Conservation (phyloP, 2,329 filamentous ascomycete genomes). For the Lojkania enalia region DNA sequence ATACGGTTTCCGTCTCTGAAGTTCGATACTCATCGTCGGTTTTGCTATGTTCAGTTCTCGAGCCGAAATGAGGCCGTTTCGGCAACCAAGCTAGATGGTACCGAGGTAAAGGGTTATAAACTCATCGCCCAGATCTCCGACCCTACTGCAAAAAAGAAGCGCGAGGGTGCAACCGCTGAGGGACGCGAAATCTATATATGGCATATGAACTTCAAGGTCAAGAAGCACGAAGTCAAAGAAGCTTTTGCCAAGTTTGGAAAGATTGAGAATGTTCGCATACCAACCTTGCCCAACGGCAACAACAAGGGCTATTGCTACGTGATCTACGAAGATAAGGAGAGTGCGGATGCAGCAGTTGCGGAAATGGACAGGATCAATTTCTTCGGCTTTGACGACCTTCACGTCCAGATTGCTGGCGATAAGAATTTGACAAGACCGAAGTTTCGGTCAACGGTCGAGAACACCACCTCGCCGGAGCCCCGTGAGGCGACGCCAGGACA, state of each 20-base stretch:
- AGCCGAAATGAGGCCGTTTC: constrained; percentile 47
- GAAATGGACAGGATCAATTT: constrained; percentile 72
- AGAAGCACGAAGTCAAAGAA: constrained; percentile 69
- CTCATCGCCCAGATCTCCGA: constrained; percentile 83
- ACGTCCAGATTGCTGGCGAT: constrained; percentile 57
- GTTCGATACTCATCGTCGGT: constrained; percentile 83
- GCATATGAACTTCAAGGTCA: constrained; percentile 81
- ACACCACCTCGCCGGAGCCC: constrained; percentile 41
- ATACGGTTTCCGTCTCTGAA: constrained; percentile 91
- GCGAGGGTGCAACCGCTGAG: constrained; percentile 80
- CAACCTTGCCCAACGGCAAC: constrained; percentile 65
- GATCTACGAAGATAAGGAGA: constrained; percentile 70
- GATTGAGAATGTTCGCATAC: constrained; percentile 72
- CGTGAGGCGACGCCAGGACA: constrained; percentile 43
- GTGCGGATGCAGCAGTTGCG: constrained; percentile 64
- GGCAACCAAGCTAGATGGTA: constrained; percentile 74
- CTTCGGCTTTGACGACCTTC: constrained; percentile 67
- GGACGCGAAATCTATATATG: constrained; percentile 84
- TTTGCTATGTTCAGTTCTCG: constrained; percentile 94
- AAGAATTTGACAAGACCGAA: constrained; percentile 47
- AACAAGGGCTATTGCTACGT: constrained; percentile 81
- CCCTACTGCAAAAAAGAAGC: constrained; percentile 74
- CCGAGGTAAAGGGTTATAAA: constrained; percentile 66
- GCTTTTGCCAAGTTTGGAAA: constrained; percentile 76
- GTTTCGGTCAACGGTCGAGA: constrained; percentile 44